These are phyloP conservation scores for Russula foetens DNA, from an alignment of 768 basidiomycete species.

Conservation along the genomic window DNA sequence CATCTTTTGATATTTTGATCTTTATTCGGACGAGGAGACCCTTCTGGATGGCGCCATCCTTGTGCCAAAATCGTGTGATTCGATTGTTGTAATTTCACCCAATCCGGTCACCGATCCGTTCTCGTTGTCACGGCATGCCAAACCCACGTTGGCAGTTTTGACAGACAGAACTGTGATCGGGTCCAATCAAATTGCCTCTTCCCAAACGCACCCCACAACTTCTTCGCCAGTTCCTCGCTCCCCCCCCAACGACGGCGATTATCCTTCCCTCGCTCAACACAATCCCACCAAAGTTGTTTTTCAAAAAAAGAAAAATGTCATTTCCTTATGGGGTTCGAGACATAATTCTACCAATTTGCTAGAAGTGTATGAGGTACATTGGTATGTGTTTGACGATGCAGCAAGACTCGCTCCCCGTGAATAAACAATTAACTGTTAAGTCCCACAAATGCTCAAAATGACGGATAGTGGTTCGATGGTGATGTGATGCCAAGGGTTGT, in stretches of 20 bases:
- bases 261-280: too few relatives aligned
- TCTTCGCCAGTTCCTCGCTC: neutral
- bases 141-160: neutral
- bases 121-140: constrained; percentile 1
- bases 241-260: neutral
- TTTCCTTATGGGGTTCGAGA: neutral
- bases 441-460: constrained; percentile 2
- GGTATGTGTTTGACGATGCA: constrained; percentile 10
- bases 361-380: constrained; percentile 7
- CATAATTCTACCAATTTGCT: constrained; percentile 16
- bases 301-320: constrained; percentile 2
- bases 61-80: neutral
- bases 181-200: neutral
- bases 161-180: too few relatives aligned
- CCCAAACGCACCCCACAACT: too few relatives aligned
- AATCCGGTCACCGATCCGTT: neutral
- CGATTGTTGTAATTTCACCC: neutral
- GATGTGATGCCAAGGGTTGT: neutral
- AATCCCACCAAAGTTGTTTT: neutral
- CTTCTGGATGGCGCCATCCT: neutral
- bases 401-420: constrained; percentile 6
- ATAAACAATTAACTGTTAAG: constrained; percentile 13
- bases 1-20: constrained; percentile 5
- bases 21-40: too few relatives aligned
- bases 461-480: neutral